A percentile compares a stretch with the other conserved stretches of the same genome.
Evolutionary conservation across 306 rosid genomes (phyloP).

Genomic region (Acacia acuminata): DNA sequence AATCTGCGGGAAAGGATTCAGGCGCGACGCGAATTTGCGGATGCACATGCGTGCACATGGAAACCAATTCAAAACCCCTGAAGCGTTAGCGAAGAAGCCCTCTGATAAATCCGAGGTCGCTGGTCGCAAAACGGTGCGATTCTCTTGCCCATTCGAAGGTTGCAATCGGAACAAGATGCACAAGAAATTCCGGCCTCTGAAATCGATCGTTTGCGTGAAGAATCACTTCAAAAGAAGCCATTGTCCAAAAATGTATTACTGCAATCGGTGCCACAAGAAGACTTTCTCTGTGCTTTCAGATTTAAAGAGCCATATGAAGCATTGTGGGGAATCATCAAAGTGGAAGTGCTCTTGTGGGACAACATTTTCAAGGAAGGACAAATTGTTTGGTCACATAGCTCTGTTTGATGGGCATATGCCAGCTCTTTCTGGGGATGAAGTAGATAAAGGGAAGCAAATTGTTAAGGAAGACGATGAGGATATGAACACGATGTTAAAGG

Average conservation of each 20-base stretch:
- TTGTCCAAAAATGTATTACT: slow-evolving; percentile 83
- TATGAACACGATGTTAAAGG: neutral
- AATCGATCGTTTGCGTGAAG: slow-evolving; percentile 72
- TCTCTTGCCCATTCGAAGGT: slow-evolving; percentile 79
- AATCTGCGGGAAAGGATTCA: slow-evolving; percentile 90
- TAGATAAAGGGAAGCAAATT: slow-evolving; percentile 34
- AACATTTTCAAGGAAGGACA: slow-evolving; percentile 77
- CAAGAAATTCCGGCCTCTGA: slow-evolving; percentile 63
- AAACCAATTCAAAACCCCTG: slow-evolving; percentile 68
- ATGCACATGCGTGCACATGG: slow-evolving; percentile 99
- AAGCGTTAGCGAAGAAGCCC: slow-evolving; percentile 73
- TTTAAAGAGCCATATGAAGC: slow-evolving; percentile 72
- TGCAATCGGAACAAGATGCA: slow-evolving; percentile 67
- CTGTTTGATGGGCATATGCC: slow-evolving; percentile 91
- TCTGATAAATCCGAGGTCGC: neutral
- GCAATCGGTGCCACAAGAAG: slow-evolving; percentile 74
- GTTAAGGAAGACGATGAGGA: slow-evolving; percentile 12
- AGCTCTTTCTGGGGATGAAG: slow-evolving; percentile 51
- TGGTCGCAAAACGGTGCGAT: slow-evolving; percentile 31
- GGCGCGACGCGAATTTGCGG: slow-evolving; percentile 87
- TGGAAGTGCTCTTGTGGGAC: slow-evolving; percentile 94
- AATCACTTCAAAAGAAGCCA: slow-evolving; percentile 94
- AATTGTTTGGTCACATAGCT: slow-evolving; percentile 77
- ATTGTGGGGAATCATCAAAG: slow-evolving; percentile 62
- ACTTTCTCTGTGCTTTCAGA: slow-evolving; percentile 79